Evolutionary conservation across 164 flowering plant species (phyloP).

Genomic region (Nymphaea thermarum): DNA sequence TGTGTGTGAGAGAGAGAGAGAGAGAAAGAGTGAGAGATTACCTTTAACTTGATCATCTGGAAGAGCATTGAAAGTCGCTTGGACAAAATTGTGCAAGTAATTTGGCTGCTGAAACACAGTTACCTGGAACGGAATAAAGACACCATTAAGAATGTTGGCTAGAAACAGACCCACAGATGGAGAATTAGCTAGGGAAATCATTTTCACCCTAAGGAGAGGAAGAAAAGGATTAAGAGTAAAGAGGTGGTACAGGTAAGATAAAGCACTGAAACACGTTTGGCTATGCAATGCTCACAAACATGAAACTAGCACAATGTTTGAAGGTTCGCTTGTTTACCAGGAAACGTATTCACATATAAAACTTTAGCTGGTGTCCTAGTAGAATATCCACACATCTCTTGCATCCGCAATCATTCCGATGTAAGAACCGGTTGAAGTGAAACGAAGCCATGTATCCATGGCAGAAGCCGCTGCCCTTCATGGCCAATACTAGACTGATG

Average conservation of each 20-base stretch:
- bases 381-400: not conserved
- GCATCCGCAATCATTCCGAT: not conserved
- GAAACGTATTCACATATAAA: not conserved
- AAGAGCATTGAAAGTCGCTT: slow-evolving; percentile 83
- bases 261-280: not conserved
- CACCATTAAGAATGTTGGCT: not conserved
- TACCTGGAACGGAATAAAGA: slow-evolving; percentile 41
- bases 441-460: not conserved
- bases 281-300: not conserved
- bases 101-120: slow-evolving; percentile 79
- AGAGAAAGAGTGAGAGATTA: slow-evolving; percentile 6
- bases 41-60: slow-evolving; percentile 72
- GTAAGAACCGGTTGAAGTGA: not conserved
- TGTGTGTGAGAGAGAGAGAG: not conserved
- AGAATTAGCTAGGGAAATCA: not conserved
- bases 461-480: not conserved
- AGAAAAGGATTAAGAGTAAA: not conserved
- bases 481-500: not conserved
- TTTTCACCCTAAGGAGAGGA: not conserved
- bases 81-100: slow-evolving; percentile 89
- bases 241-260: not conserved
- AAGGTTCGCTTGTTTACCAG: not conserved
- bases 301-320: not conserved
- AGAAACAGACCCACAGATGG: not conserved
- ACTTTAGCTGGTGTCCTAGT: no score